Evolutionary conservation across 805 yeast species (phyloP), one percentile per base, ranked within the genome.

Genomic region (Zygosaccharomyces gambellarensis): DNA sequence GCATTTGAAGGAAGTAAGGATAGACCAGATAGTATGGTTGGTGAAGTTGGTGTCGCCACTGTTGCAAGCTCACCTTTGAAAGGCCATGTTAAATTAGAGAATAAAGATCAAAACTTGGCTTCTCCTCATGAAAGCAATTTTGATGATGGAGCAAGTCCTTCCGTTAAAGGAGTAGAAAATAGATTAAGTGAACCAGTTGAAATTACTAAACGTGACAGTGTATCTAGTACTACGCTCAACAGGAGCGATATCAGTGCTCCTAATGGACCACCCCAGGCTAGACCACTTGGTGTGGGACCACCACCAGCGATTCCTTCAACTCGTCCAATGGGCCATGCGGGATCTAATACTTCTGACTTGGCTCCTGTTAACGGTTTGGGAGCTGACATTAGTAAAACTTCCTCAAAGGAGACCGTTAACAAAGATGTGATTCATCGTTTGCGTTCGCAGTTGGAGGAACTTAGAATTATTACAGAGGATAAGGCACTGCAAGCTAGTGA

Each of bases 401-500:
- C 42, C 11, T 34, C 45, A 25, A 47, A 45, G 22, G 52, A 49
- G 23, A 54, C 65, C 39, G 56, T 60, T 14, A 60, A 60, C 40
- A 64, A 59, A 38, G 51, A 53, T 42, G 39, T 71, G 9, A 59
- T 72, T 19, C 58, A 62, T 21, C 55, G 61, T 4, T 41, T 73
- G 31, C 69, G 73, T 12, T 47, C 50, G 19, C 75, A 72, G 46
- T 52, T 73, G 36, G 62, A 64, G 17, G 61, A 63, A 10, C 59
- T 79, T 46, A 77, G 72, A 52, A 19, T 55, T 2, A 73, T 73
- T 39, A 76, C 80, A 53, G 74, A 72, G 49, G 65, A 66, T 4
- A 83, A 81, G 54, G 82, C 85, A 53, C 72, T 70, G 44, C 68
- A 72, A 44, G 90, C 90, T 0, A 77, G 81, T 55, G 73, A 73